Base-by-base conservation (phyloP, 306 rosid species). In the Oxytropis ochrocephala region DNA sequence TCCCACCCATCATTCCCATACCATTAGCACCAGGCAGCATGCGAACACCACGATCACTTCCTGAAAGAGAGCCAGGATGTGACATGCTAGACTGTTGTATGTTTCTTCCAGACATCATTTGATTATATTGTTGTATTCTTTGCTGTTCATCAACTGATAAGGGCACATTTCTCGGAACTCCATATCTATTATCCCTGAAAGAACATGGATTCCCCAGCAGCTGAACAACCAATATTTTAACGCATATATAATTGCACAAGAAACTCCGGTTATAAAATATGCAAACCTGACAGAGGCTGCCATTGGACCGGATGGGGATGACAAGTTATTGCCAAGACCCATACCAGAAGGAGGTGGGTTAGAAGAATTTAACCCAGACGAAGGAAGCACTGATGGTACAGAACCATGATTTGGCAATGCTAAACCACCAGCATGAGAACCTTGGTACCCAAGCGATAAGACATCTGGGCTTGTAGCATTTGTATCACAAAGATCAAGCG, bases 101-200 rank as follows among this genome's bases (percentile, higher is more conserved):
- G 76, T 73, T 91, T 80, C 97, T 84, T 60, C 91, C 74, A 11
- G 99, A 80, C 43, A 89, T 44, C 79, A 85, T 83, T 80, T 84
- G 96, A 77, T 86, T 91, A 74, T 86, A 89, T 46, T 94, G 95
- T 76, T 88, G 99, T 70, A 84, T 73, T 81, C 90, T 84, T 80
- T 95, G 90, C 84, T 91, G 99, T 77, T 91, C 99, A 41, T 95
- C 99, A n/a, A 74, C 96, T 5, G 90, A 86, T 83, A 87, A 72
- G 50, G 92, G 82, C 0, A 89, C 76, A 55, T 79, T 46, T 75
- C 99, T 85, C 5, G 92, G 87, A 83, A 83, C 86, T 50, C 88
- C 82, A 67, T 74, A 95, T 74, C 95, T 85, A 66, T 79, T 78
- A 67, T 95, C 99, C 87, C 99, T 89, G 77, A 50, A 77, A 69